Evolutionary conservation across 371 early-diverging fungal genomes (phyloP), one percentile per base, ranked within the genome.

Genomic region (Apophysomyces sp.): DNA sequence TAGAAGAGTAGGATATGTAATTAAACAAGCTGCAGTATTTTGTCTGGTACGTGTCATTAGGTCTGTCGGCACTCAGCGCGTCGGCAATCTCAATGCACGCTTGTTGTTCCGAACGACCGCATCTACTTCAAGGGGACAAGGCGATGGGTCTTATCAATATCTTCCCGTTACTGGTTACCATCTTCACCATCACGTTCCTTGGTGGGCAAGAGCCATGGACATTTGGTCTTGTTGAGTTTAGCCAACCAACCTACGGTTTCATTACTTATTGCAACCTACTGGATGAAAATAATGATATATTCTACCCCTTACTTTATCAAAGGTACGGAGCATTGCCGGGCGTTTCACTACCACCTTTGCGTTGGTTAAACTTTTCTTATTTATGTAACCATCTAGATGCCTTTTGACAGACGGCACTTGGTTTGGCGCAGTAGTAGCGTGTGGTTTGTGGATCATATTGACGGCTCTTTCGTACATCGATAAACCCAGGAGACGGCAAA

Each of bases 131-230:
- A 24, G 73, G 71, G 0, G 77, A 76, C 55, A 72, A 60, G 55
- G 65, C 37, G 5, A 56, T 76, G 3, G 67, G 73, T n/a, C 49
- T 61, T 1, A 52, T 66, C 51, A 76, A 73, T 31, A 52, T 61
- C n/a, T 16, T 65, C 3, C 44, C 55, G 5, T 37, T 69, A 2
- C 4, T 52, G 0, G 32, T 18, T 3, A 62, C 61, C 13, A 55
- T 76, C n/a, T 8, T 66, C 24, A 24, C 57, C 1, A 62, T 63
- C 24, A 72, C 77, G 27, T 66, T 68, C 24, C 27, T 68, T 12
- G 51, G 60, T 13, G 64, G 52, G 9, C 70, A 71, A 57, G 79
- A 78, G 29, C 79, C 79, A 2, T 78, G 76, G 72, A 75, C 76
- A 26, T 55, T 71, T 28, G 72, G 72, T 1, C 56, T 67, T 13